A percentile compares a stretch with the other conserved stretches of the same genome.
Conservation (phyloP, 805 yeast genomes). For the Hanseniaspora vineae region DNA sequence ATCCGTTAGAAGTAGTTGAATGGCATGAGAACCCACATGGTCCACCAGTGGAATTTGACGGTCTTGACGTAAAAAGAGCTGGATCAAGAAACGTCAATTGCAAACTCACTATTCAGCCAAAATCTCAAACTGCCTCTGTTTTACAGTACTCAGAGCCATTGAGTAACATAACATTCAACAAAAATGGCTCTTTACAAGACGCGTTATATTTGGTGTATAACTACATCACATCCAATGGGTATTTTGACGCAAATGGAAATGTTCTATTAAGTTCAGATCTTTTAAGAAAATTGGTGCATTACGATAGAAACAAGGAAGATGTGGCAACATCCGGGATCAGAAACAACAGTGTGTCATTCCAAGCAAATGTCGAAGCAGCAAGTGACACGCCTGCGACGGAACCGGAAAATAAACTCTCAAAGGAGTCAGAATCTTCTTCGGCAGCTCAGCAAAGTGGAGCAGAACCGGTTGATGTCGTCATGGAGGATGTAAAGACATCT, state of each 20-base stretch:
- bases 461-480: too few species aligned
- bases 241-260: constrained; percentile 15
- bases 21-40: constrained; percentile 68
- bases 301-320: not conserved
- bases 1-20: constrained; percentile 44
- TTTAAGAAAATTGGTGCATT: not conserved
- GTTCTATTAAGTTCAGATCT: not conserved
- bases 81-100: constrained; percentile 58
- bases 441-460: too few species aligned
- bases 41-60: constrained; percentile 58
- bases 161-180: constrained; percentile 37
- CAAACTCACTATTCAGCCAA: constrained; percentile 68
- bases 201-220: constrained; percentile 72
- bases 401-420: too few species aligned
- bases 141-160: constrained; percentile 48
- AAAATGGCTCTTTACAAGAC: constrained; percentile 77
- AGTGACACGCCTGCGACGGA: too few species aligned
- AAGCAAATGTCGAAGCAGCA: too few species aligned
- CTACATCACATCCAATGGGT: constrained; percentile 54
- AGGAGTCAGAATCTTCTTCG: too few species aligned
- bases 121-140: constrained; percentile 56
- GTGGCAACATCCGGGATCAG: too few species aligned
- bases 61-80: constrained; percentile 70
- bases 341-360: too few species aligned
- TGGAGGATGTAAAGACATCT: too few species aligned